These are phyloP conservation scores for Lagerstroemia speciosa DNA, from an alignment of 345 rosid species.

Conservation along the genomic window DNA sequence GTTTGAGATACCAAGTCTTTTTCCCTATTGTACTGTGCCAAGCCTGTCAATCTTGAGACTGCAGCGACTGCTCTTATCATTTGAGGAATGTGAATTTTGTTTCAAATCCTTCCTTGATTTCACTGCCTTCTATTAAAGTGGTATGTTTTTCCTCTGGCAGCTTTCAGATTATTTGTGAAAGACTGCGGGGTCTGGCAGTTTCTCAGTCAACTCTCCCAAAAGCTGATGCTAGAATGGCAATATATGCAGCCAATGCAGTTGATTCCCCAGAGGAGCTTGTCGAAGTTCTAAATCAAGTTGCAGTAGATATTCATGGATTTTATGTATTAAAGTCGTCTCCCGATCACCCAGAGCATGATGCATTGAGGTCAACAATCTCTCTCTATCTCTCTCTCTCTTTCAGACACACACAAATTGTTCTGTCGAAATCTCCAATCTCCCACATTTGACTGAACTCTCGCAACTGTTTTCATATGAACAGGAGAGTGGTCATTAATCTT, in stretches of 20 bases:
- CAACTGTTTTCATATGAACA: conserved; percentile 17
- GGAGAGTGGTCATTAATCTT: conserved; percentile 60
- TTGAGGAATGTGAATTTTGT: not conserved
- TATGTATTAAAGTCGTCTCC: conserved; percentile 32
- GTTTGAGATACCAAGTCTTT: not conserved
- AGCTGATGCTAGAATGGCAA: conserved; percentile 49
- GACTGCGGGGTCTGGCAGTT: conserved; percentile 59
- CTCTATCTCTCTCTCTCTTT: not conserved
- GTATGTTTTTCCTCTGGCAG: conserved; percentile 31
- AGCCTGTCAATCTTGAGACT: not conserved
- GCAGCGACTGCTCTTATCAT: not conserved
- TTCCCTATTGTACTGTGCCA: not conserved
- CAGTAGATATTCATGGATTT: conserved; percentile 26
- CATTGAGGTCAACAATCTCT: conserved; percentile 39
- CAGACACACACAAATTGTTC: not conserved
- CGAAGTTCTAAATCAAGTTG: conserved; percentile 32
- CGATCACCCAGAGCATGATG: conserved; percentile 43
- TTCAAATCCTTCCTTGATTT: not conserved
- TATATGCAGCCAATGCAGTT: conserved; percentile 47
- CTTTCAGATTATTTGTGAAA: conserved; percentile 47
- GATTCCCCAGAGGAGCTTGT: conserved; percentile 52
- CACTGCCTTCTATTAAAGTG: not conserved
- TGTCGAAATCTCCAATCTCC: not conserved
- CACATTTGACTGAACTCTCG: not conserved
- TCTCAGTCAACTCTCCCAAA: conserved; percentile 52